A percentile compares a stretch with the other conserved stretches of the same genome.
Evolutionary conservation across 345 rosid species (phyloP).

Genomic region (Populus tremula): DNA sequence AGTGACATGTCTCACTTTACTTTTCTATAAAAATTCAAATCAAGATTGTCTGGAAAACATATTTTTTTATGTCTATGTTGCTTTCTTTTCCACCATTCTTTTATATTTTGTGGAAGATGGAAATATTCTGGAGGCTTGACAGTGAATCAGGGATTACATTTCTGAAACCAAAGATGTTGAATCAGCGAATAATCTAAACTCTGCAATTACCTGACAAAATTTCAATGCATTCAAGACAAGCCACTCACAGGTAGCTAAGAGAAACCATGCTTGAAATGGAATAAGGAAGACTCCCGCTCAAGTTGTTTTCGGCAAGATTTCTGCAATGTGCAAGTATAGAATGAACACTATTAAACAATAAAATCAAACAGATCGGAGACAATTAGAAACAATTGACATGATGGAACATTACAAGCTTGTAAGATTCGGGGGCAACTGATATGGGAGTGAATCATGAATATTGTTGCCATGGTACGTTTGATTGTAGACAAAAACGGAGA

Average conservation of each 20-base stretch:
- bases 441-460: slow-evolving; percentile 80
- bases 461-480: slow-evolving; percentile 38
- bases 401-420: slow-evolving; percentile 71
- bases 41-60: too few species aligned
- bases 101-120: slow-evolving; percentile 53
- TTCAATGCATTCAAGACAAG: slow-evolving; percentile 23
- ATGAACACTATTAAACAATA: not conserved
- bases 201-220: not conserved
- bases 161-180: slow-evolving; percentile 35
- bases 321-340: slow-evolving; percentile 42
- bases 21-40: too few species aligned
- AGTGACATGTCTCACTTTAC: too few species aligned
- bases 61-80: too few species aligned
- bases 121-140: slow-evolving; percentile 59
- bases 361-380: not conserved
- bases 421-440: slow-evolving; percentile 93
- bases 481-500: too few species aligned
- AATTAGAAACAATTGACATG: slow-evolving; percentile 10
- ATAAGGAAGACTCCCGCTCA: slow-evolving; percentile 87
- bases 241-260: slow-evolving; percentile 72
- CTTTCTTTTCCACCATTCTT: not conserved
- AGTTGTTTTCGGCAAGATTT: slow-evolving; percentile 78
- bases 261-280: slow-evolving; percentile 72
- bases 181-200: slow-evolving; percentile 7
- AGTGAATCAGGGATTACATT: slow-evolving; percentile 76